Conservation (phyloP, 2,329 filamentous ascomycete species). For the Davidsoniella neocaledoniae region DNA sequence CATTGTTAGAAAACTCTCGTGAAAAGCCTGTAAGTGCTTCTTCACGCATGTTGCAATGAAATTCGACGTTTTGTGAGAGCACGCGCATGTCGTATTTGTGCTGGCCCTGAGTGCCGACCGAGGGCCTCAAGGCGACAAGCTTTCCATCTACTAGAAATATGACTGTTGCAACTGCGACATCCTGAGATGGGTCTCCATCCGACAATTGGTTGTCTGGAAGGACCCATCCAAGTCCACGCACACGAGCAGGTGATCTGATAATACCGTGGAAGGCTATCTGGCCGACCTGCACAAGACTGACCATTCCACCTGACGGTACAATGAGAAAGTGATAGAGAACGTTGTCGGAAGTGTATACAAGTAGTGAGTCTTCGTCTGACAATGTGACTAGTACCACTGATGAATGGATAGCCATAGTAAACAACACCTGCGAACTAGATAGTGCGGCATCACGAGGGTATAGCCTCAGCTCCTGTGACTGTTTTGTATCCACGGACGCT, state of each 20-base stretch:
- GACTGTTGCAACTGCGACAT: constrained; percentile 84
- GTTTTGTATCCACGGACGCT: constrained; percentile 75
- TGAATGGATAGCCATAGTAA: constrained; percentile 61
- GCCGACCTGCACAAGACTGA: constrained; percentile 79
- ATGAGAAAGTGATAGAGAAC: constrained; percentile 91
- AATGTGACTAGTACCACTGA: constrained; percentile 81
- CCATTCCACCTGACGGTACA: constrained; percentile 46
- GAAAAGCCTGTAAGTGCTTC: constrained; percentile 29
- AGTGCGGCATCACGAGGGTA: constrained; percentile 77
- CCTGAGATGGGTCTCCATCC: constrained; percentile 86
- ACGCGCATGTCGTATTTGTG: constrained; percentile 98
- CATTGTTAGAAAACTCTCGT: background rate
- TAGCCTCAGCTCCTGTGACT: constrained; percentile 71
- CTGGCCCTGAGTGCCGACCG: constrained; percentile 62
- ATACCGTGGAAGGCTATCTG: constrained; percentile 97
- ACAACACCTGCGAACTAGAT: constrained; percentile 54
- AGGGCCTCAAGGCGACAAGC: constrained; percentile 78
- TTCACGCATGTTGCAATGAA: constrained; percentile 83
- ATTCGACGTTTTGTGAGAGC: constrained; percentile 90
- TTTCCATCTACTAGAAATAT: constrained; percentile 96
- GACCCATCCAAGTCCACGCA: constrained; percentile 90
- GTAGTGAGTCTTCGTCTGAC: constrained; percentile 81
- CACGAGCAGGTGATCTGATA: constrained; percentile 78
- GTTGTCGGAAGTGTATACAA: constrained; percentile 96
- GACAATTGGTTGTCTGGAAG: constrained; percentile 76